phyloP scores from a whole-genome alignment of 2,329 filamentous ascomycete genomes.

The Calonectria ilicicola region DNA sequence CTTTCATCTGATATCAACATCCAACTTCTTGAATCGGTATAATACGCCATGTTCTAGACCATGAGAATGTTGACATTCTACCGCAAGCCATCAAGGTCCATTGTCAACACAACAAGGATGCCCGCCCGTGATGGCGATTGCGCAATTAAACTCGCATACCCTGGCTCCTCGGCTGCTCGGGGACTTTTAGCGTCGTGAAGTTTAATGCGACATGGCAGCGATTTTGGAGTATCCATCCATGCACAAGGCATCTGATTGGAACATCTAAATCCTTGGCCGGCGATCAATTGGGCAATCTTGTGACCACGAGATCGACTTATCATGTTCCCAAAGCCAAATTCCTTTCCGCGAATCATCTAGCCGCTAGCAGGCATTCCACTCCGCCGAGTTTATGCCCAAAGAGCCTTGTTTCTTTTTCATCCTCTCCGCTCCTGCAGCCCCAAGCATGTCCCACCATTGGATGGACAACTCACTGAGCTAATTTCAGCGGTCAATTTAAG shows the following conservation, averaged over 20 bases:
- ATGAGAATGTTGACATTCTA: not conserved
- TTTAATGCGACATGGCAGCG: not conserved
- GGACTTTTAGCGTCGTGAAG: not conserved
- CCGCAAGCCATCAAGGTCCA: not conserved
- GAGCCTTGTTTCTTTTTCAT: not conserved
- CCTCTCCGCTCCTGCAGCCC: not conserved
- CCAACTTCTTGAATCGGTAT: slow-evolving; percentile 9
- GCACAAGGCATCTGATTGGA: not conserved
- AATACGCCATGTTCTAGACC: not conserved
- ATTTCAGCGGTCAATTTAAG: not conserved
- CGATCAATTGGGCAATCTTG: not conserved
- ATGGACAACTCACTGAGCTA: not conserved
- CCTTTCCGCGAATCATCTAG: not conserved
- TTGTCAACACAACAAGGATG: not conserved
- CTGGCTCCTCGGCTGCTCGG: not conserved
- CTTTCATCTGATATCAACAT: not conserved
- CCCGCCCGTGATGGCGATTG: not conserved
- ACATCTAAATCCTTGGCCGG: not conserved
- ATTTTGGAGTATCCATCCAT: not conserved
- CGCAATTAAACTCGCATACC: slow-evolving; percentile 7
- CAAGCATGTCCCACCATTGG: not conserved
- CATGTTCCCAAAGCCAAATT: not conserved
- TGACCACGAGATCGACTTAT: not conserved
- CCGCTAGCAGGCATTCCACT: not conserved
- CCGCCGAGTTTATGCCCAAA: not conserved